These are phyloP conservation scores for Nicotiana knightiana DNA, from an alignment of 257 asterid genomes.

Conservation along the genomic window DNA sequence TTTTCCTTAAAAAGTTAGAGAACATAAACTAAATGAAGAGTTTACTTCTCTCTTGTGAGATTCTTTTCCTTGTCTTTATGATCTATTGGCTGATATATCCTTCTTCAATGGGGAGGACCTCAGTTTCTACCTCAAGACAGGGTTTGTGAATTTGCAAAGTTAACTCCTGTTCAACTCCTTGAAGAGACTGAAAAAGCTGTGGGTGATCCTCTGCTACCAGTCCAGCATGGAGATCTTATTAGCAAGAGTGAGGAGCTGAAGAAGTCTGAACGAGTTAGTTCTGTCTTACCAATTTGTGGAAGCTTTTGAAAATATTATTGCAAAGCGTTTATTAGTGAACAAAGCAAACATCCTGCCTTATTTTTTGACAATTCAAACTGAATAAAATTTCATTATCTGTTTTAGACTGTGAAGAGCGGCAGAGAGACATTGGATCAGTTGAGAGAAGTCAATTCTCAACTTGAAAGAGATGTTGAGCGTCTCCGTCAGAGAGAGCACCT, in stretches of 20 bases:
- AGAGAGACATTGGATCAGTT: conserved; percentile 62
- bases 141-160: conserved; percentile 97
- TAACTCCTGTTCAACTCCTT: conserved; percentile 90
- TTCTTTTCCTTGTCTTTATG: neutral
- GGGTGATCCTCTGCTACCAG: conserved; percentile 81
- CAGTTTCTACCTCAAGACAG: conserved; percentile 98
- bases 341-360: neutral
- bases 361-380: conserved; percentile 2
- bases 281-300: conserved; percentile 17
- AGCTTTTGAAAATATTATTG: conserved; percentile 5
- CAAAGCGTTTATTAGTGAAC: neutral
- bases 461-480: conserved; percentile 84
- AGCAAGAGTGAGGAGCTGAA: conserved; percentile 74
- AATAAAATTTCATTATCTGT: conserved; percentile 14
- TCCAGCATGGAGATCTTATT: conserved; percentile 58
- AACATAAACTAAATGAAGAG: neutral
- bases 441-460: conserved; percentile 64
- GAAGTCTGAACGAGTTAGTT: conserved; percentile 70
- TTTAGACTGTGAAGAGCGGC: conserved; percentile 70
- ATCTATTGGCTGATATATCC: conserved; percentile 10
- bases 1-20: neutral
- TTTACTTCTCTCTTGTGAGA: conserved; percentile 1
- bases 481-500: conserved; percentile 93
- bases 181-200: conserved; percentile 97
- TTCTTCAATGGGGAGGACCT: conserved; percentile 19